These are phyloP conservation scores for Biancaea sappan DNA, from an alignment of 306 rosid species.

Conservation along the genomic window DNA sequence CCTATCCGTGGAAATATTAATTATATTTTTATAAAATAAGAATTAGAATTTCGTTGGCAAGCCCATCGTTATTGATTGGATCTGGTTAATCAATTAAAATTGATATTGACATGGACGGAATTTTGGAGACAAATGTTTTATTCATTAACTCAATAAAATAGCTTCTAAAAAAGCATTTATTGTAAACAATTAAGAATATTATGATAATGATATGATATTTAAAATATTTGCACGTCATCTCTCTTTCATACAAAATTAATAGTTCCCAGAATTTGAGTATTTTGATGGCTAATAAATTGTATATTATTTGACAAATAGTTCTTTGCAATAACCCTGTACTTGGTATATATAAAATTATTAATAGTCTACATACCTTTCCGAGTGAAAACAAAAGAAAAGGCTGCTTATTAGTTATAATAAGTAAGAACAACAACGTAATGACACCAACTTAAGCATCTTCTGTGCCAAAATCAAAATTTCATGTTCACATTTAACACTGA, in stretches of 20 bases:
- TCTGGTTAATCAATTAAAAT: not conserved
- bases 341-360: no score
- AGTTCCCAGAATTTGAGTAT: constrained; percentile 14
- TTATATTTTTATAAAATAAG: not conserved
- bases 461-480: not conserved
- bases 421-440: constrained; percentile 5
- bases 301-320: not conserved
- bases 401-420: not conserved
- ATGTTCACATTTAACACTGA: constrained; percentile 19
- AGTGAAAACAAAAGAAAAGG: not conserved
- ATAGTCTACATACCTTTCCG: not conserved
- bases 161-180: not conserved
- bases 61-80: not conserved
- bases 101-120: not conserved
- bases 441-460: constrained; percentile 21
- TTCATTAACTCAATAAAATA: not conserved
- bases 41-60: not conserved
- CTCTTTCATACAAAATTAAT: constrained; percentile 30
- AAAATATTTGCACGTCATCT: constrained; percentile 23
- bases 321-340: not conserved
- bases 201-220: not conserved
- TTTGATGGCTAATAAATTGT: not conserved
- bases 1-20: not conserved
- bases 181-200: not conserved
- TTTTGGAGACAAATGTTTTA: constrained; percentile 1